Base-by-base conservation (phyloP, 495 filamentous ascomycete genomes). In the Penicillium dipodomyicola region DNA sequence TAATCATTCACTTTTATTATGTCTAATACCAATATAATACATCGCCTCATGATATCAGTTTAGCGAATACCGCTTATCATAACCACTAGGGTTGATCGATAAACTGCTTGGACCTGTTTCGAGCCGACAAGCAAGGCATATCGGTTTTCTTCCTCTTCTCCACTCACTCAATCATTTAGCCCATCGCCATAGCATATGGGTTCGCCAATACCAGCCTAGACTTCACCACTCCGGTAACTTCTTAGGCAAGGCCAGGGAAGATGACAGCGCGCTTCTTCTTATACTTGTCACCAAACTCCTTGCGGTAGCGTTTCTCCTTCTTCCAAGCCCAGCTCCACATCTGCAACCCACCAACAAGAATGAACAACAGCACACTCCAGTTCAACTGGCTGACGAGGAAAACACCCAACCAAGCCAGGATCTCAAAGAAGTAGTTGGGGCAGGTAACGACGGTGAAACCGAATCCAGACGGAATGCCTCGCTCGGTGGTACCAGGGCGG, bases 341-440 rank as follows among this genome's bases (percentile, higher is more conserved):
- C 76, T 89, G 88, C 47, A 70, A 72, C 6, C 77, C 78, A 19
- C 88, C 89, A 29, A 88, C 77, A 27, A 74, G 65, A 44, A 86
- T 79, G 67, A 97, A 97, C 20, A 95, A 44, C 9, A 84, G 70
- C 1, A 89, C 86, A 53, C 84, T 84, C 77, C 82, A 87, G 72
- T 86, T 95, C 72, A 90, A 80, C 50, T 81, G 84, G 58, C 87
- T 89, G 22, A 95, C 67, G 44, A 92, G 73, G 68, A 75, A 78
- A 15, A 97, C 77, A 42, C 90, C 91, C 17, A 87, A 50, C 94
- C 94, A 98, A 1, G 90, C 82, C 37, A 94, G 61, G 12, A 87
- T 80, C 79, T 98, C 94, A 65, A 96, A 98, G 75, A 92, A 82
- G 75, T 98, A 98, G 78, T 98, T 98, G 22, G 94, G 94, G 80